A percentile compares a stretch with the other conserved stretches of the same genome.
Evolutionary conservation across 2,329 filamentous ascomycete species (phyloP).

Genomic region (Furcasterigmium furcatum): DNA sequence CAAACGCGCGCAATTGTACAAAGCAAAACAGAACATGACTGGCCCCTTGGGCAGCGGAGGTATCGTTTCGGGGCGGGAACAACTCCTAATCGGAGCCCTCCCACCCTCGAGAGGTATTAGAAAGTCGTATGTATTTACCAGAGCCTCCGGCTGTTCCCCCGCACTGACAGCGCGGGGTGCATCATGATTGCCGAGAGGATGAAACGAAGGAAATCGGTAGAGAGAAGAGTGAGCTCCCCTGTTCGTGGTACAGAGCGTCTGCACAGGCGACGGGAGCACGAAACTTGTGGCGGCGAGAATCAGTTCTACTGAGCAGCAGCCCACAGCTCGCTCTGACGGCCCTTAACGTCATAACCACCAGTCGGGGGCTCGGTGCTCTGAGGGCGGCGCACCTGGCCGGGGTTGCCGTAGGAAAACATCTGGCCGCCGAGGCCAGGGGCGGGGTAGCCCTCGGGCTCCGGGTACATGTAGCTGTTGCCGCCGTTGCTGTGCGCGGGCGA

Average conservation of each 20-base stretch:
- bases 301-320: slow-evolving; percentile 39
- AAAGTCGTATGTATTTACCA: slow-evolving; percentile 15
- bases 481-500: slow-evolving; percentile 64
- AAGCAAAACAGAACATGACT: slow-evolving; percentile 1
- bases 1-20: slow-evolving; percentile 2
- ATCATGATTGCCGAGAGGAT: not conserved
- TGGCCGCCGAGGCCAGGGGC: slow-evolving; percentile 56
- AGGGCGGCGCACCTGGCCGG: slow-evolving; percentile 64
- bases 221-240: too few relatives aligned
- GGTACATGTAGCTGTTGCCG: slow-evolving; percentile 70
- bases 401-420: slow-evolving; percentile 72
- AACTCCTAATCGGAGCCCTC: too few relatives aligned
- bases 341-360: slow-evolving; percentile 61
- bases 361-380: slow-evolving; percentile 67
- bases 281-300: too few relatives aligned
- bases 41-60: not conserved
- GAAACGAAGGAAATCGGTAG: not conserved
- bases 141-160: not conserved
- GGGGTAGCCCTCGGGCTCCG: slow-evolving; percentile 74
- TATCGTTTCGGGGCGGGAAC: not conserved
- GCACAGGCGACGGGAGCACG: too few relatives aligned
- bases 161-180: not conserved
- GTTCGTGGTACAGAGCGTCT: too few relatives aligned
- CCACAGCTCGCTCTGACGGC: slow-evolving; percentile 53
- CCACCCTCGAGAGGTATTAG: slow-evolving; percentile 9